Conservation (phyloP, 805 yeast genomes). For the Starmerella scarabaei region DNA sequence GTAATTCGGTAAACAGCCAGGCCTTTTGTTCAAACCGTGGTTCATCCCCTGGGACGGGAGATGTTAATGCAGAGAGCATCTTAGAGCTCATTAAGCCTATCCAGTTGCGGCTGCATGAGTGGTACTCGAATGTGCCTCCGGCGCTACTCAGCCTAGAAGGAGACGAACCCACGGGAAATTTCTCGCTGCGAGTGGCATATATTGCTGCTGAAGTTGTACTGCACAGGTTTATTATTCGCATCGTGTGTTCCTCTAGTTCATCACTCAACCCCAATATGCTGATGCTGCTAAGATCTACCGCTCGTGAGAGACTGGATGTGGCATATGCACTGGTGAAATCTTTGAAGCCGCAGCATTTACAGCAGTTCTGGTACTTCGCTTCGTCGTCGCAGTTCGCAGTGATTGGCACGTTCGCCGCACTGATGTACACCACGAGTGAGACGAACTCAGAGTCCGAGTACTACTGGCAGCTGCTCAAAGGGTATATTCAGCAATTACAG, state of each 20-base stretch:
- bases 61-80: conserved; percentile 37
- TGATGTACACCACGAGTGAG: conserved; percentile 54
- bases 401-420: conserved; percentile 79
- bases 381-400: conserved; percentile 65
- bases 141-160: conserved; percentile 17
- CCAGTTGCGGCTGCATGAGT: conserved; percentile 27
- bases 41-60: too few relatives aligned
- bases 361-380: conserved; percentile 81
- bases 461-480: conserved; percentile 56
- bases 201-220: conserved; percentile 81
- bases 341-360: conserved; percentile 68
- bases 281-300: conserved; percentile 71
- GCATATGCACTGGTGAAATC: conserved; percentile 68
- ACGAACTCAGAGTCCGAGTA: conserved; percentile 44
- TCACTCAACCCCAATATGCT: conserved; percentile 42
- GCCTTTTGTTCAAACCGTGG: not conserved
- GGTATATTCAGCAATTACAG: conserved; percentile 64
- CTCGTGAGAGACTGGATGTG: conserved; percentile 65
- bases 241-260: conserved; percentile 14
- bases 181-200: conserved; percentile 69
- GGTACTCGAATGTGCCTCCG: conserved; percentile 28
- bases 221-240: conserved; percentile 42
- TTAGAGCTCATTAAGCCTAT: conserved; percentile 55
- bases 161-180: conserved; percentile 38
- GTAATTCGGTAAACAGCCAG: not conserved